Evolutionary conservation across 805 yeast genomes (phyloP).

Genomic region (Saccharomyces eubayanus): DNA sequence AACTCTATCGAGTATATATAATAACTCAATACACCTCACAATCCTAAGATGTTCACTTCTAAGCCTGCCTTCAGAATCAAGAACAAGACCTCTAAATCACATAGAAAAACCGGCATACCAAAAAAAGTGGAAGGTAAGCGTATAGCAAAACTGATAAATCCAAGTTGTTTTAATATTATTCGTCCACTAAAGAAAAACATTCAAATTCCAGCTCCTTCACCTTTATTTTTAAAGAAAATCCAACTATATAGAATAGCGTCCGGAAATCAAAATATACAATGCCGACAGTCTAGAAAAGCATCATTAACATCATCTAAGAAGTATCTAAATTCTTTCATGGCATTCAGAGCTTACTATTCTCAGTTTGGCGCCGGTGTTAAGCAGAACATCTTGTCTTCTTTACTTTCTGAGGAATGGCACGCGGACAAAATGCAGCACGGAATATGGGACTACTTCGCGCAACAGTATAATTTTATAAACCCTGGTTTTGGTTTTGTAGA

Average conservation of each 20-base stretch:
- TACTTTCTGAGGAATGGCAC: slow-evolving; percentile 18
- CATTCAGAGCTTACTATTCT: slow-evolving; percentile 22
- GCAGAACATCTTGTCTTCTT: slow-evolving; percentile 15
- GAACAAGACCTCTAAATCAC: not conserved
- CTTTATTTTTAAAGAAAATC: slow-evolving; percentile 4
- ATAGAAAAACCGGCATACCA: not conserved
- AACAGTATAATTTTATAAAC: not conserved
- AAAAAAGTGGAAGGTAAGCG: not conserved
- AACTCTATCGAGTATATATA: not conserved
- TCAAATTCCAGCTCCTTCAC: slow-evolving; percentile 12
- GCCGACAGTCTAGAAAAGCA: not conserved
- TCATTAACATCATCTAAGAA: slow-evolving; percentile 1
- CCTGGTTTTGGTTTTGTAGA: not conserved
- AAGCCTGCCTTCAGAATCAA: not conserved
- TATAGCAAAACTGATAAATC: not conserved
- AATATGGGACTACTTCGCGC: slow-evolving; percentile 8
- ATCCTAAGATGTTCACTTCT: not conserved
- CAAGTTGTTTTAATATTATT: not conserved
- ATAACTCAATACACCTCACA: not conserved
- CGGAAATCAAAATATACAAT: not conserved
- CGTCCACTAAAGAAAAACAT: not conserved
- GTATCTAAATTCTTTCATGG: slow-evolving; percentile 20
- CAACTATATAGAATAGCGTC: not conserved
- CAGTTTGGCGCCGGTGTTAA: slow-evolving; percentile 18
- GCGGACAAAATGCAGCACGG: slow-evolving; percentile 6